Evolutionary conservation across 805 yeast genomes (phyloP), one percentile per base, ranked within the genome.

Genomic region (Peterozyma xylosa): DNA sequence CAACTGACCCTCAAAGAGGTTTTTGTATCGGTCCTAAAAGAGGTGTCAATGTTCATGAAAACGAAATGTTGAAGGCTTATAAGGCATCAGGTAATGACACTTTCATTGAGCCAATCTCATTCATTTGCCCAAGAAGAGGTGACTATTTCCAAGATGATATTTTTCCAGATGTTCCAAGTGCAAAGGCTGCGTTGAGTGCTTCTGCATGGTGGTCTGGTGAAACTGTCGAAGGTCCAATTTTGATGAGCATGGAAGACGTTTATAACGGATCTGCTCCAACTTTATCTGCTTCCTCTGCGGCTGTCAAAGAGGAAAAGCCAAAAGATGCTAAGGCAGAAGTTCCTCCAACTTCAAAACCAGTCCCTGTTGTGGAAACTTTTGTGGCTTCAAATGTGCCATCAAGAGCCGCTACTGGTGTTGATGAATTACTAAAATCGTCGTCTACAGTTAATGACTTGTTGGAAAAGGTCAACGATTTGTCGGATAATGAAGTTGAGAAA

Each of bases 1-100:
- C 97, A 3, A 76, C 80, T 2, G 95, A 87, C 32, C 93, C 99
- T 2, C 99, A 93, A 71, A 84, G 99, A 63, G 99, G 99, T 1
- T 81, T 91, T 59, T 95, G 96, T 0, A 75, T 84, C 40, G 78
- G 91, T 11, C 98, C 99, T 43, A 88, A 88, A 60, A 72, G 86
- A 52, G 71, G 77, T 14, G 90, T 90, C 9, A 82, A 82, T 53
- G 75, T 88, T 34, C 76, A 77, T 49, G 93, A 86, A 34, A 90
- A 87, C 59, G 99, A 93, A 64, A 79, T 93, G 36, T 71, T 87
- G 46, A 80, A 78, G 55, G 78, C 84, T 37, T 93, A 73, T 70
- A 93, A 93, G 68, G 30, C 39, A 11, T 81, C 95, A n/a, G 86
- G 87, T 30, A 83, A 82, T 52, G 98, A 93, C 64, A 72, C 76